Conservation (phyloP, 306 rosid species). For the Castanea sativa region DNA sequence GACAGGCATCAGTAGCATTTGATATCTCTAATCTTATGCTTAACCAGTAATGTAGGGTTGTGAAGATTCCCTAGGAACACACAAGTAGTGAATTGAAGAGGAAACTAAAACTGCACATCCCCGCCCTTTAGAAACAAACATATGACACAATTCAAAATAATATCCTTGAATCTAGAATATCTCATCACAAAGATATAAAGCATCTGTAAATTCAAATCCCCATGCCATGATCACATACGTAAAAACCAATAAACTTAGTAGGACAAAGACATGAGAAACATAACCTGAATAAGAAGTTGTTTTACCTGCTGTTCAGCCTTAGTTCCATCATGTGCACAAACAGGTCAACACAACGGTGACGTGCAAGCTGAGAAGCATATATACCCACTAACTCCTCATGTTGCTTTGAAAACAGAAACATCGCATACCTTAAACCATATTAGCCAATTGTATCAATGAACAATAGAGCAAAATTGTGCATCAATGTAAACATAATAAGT, state of each 20-base stretch:
- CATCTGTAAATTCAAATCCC: not conserved
- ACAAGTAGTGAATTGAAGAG: not conserved
- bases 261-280: not conserved
- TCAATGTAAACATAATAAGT: slow-evolving; percentile 1
- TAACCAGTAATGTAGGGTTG: not conserved
- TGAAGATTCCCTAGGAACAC: not conserved
- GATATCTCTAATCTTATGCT: not conserved
- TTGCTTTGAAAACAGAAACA: slow-evolving; percentile 89
- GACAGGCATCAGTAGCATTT: not conserved
- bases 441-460: slow-evolving; percentile 5
- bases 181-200: not conserved
- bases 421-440: slow-evolving; percentile 74
- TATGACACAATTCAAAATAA: not conserved
- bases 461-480: slow-evolving; percentile 20
- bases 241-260: not conserved
- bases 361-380: slow-evolving; percentile 96
- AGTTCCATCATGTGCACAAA: slow-evolving; percentile 98
- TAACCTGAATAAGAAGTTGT: slow-evolving; percentile 11
- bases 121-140: slow-evolving; percentile 6
- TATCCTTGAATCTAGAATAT: not conserved
- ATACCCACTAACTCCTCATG: slow-evolving; percentile 95
- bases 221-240: not conserved
- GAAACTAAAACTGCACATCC: not conserved
- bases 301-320: slow-evolving; percentile 86
- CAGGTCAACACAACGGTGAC: slow-evolving; percentile 87